phyloP scores from a whole-genome alignment of 176 grass and related monocot species.

The Cocos nucifera region DNA sequence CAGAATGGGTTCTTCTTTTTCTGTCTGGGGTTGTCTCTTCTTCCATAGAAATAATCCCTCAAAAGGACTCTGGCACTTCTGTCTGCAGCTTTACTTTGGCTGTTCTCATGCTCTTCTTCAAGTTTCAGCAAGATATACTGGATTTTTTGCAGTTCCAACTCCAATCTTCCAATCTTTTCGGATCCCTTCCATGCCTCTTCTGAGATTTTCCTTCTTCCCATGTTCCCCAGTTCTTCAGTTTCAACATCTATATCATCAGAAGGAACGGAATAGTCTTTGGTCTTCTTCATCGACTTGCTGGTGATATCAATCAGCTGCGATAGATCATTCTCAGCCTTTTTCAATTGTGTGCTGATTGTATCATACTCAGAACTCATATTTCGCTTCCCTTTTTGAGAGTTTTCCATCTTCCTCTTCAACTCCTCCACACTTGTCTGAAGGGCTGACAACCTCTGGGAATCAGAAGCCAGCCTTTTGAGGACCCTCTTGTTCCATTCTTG shows the following conservation, averaged over 20 bases:
- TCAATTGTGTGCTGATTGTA: conserved; percentile 42
- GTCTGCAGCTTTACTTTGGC: conserved; percentile 36
- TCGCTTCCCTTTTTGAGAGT: conserved; percentile 42
- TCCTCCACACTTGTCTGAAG: conserved; percentile 54
- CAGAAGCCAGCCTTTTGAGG: conserved; percentile 49
- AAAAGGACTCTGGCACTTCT: conserved; percentile 60
- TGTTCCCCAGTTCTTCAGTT: conserved; percentile 35
- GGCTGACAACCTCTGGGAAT: conserved; percentile 51
- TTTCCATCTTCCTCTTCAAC: conserved; percentile 64
- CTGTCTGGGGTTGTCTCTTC: conserved; percentile 32
- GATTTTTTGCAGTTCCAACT: conserved; percentile 79
- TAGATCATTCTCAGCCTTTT: conserved; percentile 49
- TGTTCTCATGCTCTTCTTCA: conserved; percentile 60
- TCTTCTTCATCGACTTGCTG: conserved; percentile 50
- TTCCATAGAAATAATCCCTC: conserved; percentile 88
- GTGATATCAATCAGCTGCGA: conserved; percentile 61
- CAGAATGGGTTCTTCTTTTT: conserved; percentile 57
- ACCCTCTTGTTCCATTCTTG: conserved; percentile 46
- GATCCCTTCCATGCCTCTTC: conserved; percentile 55
- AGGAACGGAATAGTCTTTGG: conserved; percentile 39
- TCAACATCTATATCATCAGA: conserved; percentile 31
- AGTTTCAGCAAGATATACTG: conserved; percentile 79
- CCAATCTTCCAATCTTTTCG: conserved; percentile 59
- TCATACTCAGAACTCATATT: conserved; percentile 48
- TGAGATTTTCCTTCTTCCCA: conserved; percentile 49